Evolutionary conservation across 1,284 basidiomycete species (phyloP), one percentile per base, ranked within the genome.

Genomic region (Moesziomyces sp.): DNA sequence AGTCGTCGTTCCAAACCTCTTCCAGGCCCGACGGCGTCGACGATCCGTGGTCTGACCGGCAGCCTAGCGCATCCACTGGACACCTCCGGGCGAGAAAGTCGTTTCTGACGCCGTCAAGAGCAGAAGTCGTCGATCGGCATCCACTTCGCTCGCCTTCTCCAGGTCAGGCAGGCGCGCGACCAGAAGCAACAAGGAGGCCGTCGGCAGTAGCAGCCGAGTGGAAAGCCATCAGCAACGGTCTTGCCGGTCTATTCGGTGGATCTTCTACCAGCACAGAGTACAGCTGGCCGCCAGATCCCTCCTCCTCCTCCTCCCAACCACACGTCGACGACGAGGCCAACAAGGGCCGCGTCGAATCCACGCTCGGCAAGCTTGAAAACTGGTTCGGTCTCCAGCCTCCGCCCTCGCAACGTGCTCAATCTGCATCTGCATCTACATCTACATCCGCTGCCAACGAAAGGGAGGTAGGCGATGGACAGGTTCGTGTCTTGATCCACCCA

Each of bases 401-500:
- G 28, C 40, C 52, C 23, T 38, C 51, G 24, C 58, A 54, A 16
- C 58, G 61, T 9, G 51, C 50, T 13, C 68, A 50, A 18, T 38
- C 42, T 45, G 14, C 11, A 40, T n/a, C 42, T 45, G 14, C 16
- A 40, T n/a, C 52, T 18, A 23, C 46, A 4, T 16, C 53, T 16
- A 19, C 48, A n/a, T 19, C 42, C 23, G 26, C 54, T 9, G 13
- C 47, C 7, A 49, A 40, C 5, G 14, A 18, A 13, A 18, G 35
- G 14, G 14, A 38, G 16, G 46, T 46, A n/a, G 44, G 42, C 4
- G 46, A 64, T 8, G 30, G 30, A 30, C 43, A 67, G 38, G 58
- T 70, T 18, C 62, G 73, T 13, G 82, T 83, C 3, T 65, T 82
- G n/a, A 78, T 81, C n/a, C 82, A 83, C 52, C 59, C 70, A 7